A percentile compares a stretch with the other conserved stretches of the same genome.
Conservation (phyloP, 768 basidiomycete species). For the Bullera alba region DNA sequence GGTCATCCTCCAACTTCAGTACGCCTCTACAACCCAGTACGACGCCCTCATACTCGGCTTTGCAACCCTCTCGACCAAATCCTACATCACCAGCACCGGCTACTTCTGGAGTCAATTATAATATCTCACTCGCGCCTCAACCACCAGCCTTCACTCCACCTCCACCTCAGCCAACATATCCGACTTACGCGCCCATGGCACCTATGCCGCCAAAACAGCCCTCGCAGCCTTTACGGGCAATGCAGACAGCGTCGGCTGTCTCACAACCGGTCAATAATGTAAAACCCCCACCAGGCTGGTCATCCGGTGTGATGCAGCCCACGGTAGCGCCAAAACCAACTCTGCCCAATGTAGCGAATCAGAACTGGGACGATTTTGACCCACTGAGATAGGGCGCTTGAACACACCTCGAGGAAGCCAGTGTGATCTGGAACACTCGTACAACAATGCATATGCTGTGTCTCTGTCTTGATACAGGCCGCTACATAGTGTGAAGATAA, state of each 20-base stretch:
- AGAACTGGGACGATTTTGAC: slow-evolving; percentile 44
- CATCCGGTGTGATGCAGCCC: slow-evolving; percentile 37
- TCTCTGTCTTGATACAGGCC: no score
- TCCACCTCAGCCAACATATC: neutral
- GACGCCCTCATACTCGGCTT: slow-evolving; percentile 5
- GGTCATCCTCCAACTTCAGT: slow-evolving; percentile 1
- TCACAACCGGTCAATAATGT: slow-evolving; percentile 4
- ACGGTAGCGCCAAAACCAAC: slow-evolving; percentile 22
- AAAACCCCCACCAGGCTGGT: slow-evolving; percentile 37
- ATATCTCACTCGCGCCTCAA: slow-evolving; percentile 35
- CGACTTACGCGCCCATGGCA: neutral
- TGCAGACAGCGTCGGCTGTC: neutral
- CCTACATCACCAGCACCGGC: neutral
- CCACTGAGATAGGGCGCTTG: slow-evolving; percentile 37
- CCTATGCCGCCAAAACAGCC: neutral
- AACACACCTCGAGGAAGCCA: no score
- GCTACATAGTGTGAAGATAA: no score
- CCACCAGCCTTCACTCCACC: slow-evolving; percentile 3
- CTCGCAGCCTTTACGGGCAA: neutral
- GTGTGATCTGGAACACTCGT: no score
- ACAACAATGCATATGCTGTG: no score
- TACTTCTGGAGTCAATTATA: slow-evolving; percentile 33
- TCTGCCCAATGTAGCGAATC: slow-evolving; percentile 11
- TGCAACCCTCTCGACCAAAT: slow-evolving; percentile 10
- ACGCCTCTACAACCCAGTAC: slow-evolving; percentile 1